Conservation (phyloP, 805 yeast genomes). For the Yarrowia hollandica region DNA sequence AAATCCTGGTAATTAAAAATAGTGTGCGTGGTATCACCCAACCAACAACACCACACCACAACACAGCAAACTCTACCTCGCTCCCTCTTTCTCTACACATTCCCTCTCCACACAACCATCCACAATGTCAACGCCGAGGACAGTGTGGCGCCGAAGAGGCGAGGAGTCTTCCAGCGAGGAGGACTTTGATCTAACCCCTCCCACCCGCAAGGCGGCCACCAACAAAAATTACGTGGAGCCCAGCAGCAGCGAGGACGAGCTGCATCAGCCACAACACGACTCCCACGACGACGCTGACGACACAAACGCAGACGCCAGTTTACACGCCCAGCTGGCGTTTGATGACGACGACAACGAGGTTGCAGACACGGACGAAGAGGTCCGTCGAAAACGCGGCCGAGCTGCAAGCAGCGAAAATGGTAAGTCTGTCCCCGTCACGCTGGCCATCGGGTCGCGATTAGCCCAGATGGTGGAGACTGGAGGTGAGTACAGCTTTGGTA, state of each 20-base stretch:
- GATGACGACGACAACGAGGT: conserved; percentile 17
- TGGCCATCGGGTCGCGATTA: conserved; percentile 32
- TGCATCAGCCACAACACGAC: not conserved
- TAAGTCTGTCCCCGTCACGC: conserved; percentile 31
- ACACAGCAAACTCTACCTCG: not conserved
- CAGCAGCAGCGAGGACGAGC: conserved; percentile 1
- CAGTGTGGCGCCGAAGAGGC: conserved; percentile 22
- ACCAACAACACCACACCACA: not conserved
- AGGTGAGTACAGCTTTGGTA: conserved; percentile 7
- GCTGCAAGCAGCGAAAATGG: conserved; percentile 6
- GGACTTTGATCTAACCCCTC: conserved; percentile 24
- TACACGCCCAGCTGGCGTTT: conserved; percentile 21
- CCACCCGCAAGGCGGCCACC: conserved; percentile 10
- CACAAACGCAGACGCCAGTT: not conserved
- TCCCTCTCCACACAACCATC: not conserved
- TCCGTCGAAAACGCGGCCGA: conserved; percentile 6
- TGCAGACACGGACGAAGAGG: not conserved
- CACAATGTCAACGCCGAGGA: conserved; percentile 2
- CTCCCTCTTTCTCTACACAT: not conserved
- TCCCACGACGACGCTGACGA: not conserved
- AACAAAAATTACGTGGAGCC: conserved; percentile 24
- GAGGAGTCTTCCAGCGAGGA: conserved; percentile 22
- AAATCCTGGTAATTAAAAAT: too few relatives aligned
- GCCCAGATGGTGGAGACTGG: conserved; percentile 30
- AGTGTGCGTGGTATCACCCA: too few relatives aligned